Conservation (phyloP, 2,329 filamentous ascomycete species). For the Diaporthe vaccinii region DNA sequence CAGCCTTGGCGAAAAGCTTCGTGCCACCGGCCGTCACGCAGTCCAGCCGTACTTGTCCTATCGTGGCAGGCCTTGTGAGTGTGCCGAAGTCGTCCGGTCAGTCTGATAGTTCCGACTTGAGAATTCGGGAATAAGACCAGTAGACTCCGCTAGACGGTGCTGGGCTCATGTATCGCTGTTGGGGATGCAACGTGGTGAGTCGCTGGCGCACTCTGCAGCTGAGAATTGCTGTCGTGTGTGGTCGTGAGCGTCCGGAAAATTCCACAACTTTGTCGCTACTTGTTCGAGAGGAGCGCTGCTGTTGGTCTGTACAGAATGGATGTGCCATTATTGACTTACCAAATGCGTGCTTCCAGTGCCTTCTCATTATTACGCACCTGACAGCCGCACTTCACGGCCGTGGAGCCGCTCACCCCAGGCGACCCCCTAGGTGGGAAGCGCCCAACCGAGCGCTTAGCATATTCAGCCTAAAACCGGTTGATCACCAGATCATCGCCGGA, state of each 20-base stretch:
- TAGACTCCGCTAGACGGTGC: neutral
- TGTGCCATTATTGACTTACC: no score
- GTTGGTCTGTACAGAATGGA: no score
- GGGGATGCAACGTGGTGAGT: neutral
- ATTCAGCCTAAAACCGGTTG: conserved; percentile 3
- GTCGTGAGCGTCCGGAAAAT: neutral
- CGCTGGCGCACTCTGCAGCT: neutral
- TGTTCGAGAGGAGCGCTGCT: no score
- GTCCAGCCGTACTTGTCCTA: neutral
- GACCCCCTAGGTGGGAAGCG: neutral
- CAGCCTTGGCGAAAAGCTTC: conserved; percentile 18
- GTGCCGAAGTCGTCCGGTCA: neutral
- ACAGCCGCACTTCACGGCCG: neutral
- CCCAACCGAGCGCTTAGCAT: conserved; percentile 7
- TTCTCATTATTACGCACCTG: neutral
- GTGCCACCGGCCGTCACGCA: neutral
- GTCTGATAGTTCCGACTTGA: no score
- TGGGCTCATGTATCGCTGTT: neutral
- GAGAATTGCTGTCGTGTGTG: neutral
- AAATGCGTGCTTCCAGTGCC: neutral
- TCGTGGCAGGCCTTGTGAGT: neutral
- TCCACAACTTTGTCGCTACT: neutral
- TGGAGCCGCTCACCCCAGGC: neutral
- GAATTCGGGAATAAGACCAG: neutral
- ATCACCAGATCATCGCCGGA: conserved; percentile 3